Evolutionary conservation across 306 rosid species (phyloP).

Genomic region (Macrotyloma uniflorum): DNA sequence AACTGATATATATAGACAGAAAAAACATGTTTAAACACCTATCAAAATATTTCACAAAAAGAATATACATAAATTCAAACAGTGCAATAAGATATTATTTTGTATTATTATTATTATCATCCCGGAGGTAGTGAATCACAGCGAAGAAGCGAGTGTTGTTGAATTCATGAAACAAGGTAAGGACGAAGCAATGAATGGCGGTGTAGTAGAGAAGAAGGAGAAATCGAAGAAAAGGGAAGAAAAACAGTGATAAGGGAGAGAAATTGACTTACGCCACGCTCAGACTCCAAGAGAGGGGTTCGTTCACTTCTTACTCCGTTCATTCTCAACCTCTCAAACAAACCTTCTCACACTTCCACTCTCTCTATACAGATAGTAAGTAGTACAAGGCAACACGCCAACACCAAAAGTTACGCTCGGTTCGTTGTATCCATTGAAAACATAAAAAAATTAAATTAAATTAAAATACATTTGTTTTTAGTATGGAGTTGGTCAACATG

Average conservation of each 20-base stretch:
- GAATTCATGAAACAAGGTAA: neutral
- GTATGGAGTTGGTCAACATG: neutral
- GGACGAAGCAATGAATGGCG: neutral
- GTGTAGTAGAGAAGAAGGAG: neutral
- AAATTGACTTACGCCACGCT: constrained; percentile 39
- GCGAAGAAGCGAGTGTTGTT: neutral
- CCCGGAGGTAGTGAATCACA: neutral
- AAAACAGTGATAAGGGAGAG: neutral
- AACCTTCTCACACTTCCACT: neutral
- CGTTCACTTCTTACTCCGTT: constrained; percentile 39
- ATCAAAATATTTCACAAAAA: neutral
- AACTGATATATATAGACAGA: neutral
- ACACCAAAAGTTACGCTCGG: neutral
- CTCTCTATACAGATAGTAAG: neutral
- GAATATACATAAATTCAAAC: neutral
- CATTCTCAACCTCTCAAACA: constrained; percentile 27
- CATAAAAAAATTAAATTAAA: neutral
- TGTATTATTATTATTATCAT: too few relatives aligned
- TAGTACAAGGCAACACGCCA: neutral
- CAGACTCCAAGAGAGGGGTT: constrained; percentile 49
- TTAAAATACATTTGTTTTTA: neutral
- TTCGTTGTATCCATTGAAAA: neutral
- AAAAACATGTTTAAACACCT: neutral
- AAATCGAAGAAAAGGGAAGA: neutral
- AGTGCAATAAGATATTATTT: neutral